Evolutionary conservation across 2,329 filamentous ascomycete genomes (phyloP), one percentile per base, ranked within the genome.

Genomic region (Colletotrichum sojae): DNA sequence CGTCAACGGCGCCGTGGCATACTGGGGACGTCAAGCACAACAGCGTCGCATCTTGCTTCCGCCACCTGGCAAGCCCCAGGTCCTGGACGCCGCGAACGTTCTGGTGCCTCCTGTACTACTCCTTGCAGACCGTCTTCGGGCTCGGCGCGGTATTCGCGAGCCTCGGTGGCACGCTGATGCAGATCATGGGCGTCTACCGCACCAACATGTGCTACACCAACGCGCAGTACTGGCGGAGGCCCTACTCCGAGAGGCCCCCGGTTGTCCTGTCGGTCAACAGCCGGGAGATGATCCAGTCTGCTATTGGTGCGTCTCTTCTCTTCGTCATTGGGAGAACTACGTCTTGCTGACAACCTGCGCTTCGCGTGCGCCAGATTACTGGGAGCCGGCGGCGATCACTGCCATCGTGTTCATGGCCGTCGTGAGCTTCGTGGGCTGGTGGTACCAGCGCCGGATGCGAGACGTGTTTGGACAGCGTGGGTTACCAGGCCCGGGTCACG

Each of bases 91-190:
- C 69, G 16, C 36, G 48, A 3, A 45, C 39, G 59, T 15, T 75
- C 3, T 75, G 73, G 73, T 72, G 71, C 46, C 0, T 59, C 3
- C n/a, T 72, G 15, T 74, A 74, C 45, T 70, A 71, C 46, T 31
- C 59, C 15, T 64, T 55, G 20, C 58, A 71, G 58, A 67, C 55
- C 54, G 13, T 70, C 1, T 56, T 73, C 15, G 71, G 73, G 77
- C 57, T 84, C 78, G 69, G 81, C 76, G 71, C 85, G 82, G 71
- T 85, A 80, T 73, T 85, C 79, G 40, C 75, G 0, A 70, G 74
- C 12, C 55, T 76, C 5, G 73, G 72, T 3, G 75, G 75, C 16
- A 76, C 75, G 0, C 20, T 71, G 18, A 73, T 76, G 73, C 73
- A 76, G 68, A 65, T 76, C 13, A 61, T 76, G 45, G 75, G 75